Conservation (phyloP, 164 flowering plant genomes). For the Chimonanthus salicifolius region DNA sequence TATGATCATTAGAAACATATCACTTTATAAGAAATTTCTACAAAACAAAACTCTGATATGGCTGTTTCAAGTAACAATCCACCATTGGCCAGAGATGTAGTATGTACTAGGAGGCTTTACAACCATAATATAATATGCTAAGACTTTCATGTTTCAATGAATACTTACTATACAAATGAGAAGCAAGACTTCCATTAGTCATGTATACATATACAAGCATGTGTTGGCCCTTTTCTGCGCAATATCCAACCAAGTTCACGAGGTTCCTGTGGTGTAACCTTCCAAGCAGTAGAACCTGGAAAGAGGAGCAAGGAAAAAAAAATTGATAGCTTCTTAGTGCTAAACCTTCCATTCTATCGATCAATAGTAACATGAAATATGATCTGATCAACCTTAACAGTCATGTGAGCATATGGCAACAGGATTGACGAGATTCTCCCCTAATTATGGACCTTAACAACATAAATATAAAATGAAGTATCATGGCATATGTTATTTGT, state of each 20-base stretch:
- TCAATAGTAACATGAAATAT: too few relatives aligned
- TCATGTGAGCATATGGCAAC: too few relatives aligned
- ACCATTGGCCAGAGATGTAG: background rate
- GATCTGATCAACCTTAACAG: too few relatives aligned
- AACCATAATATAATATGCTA: background rate
- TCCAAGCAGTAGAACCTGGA: constrained; percentile 84
- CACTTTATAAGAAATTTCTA: background rate
- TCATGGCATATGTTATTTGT: too few relatives aligned
- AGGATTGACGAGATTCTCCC: too few relatives aligned
- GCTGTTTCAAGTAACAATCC: background rate
- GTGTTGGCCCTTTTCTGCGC: constrained; percentile 88
- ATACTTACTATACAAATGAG: constrained; percentile 86
- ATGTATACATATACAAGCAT: constrained; percentile 92
- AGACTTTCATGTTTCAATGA: background rate
- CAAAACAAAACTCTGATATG: background rate
- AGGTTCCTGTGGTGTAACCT: constrained; percentile 96
- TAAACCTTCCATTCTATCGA: too few relatives aligned
- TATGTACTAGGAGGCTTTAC: background rate
- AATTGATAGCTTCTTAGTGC: background rate
- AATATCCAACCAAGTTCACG: constrained; percentile 95
- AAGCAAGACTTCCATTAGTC: constrained; percentile 92
- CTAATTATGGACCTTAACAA: too few relatives aligned
- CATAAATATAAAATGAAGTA: too few relatives aligned
- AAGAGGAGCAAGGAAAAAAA: constrained; percentile 4
- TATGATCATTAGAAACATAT: background rate